Conservation (phyloP, 192 early-diverging fungal genomes). For the Globomyces pollinis-pini region DNA sequence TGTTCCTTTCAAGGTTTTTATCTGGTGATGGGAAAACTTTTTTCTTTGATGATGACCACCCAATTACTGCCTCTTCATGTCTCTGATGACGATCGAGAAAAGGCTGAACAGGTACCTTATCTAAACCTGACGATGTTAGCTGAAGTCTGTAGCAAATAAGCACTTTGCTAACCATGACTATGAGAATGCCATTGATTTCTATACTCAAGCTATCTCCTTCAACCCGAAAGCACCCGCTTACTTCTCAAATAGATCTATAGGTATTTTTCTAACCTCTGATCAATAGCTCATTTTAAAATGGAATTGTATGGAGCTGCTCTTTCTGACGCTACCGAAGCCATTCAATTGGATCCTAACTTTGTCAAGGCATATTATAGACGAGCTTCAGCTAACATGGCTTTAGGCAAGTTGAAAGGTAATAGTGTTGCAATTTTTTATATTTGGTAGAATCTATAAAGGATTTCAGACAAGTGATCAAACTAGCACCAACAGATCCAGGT, state of each 20-base stretch:
- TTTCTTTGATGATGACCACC: not conserved
- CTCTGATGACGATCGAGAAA: constrained; percentile 22
- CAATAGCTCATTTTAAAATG: constrained; percentile 74
- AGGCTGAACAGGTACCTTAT: no score
- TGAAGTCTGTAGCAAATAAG: constrained; percentile 64
- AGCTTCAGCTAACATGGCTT: constrained; percentile 78
- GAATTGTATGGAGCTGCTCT: constrained; percentile 73
- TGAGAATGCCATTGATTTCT: constrained; percentile 82
- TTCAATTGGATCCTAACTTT: constrained; percentile 71
- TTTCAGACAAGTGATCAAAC: constrained; percentile 55
- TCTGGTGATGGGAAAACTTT: no score
- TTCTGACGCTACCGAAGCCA: constrained; percentile 74
- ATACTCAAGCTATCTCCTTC: constrained; percentile 77
- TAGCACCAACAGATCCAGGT: constrained; percentile 70
- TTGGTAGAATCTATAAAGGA: constrained; percentile 53
- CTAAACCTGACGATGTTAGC: no score
- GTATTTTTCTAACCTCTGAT: no score
- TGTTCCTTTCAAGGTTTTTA: no score
- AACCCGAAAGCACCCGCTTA: constrained; percentile 79
- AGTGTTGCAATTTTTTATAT: no score
- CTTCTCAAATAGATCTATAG: constrained; percentile 90
- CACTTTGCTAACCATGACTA: constrained; percentile 64
- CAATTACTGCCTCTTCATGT: constrained; percentile 18
- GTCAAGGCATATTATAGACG: constrained; percentile 94
- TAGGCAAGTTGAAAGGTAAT: constrained; percentile 82